Base-by-base conservation (phyloP, 257 asterid genomes). In the Perilla frutescens region DNA sequence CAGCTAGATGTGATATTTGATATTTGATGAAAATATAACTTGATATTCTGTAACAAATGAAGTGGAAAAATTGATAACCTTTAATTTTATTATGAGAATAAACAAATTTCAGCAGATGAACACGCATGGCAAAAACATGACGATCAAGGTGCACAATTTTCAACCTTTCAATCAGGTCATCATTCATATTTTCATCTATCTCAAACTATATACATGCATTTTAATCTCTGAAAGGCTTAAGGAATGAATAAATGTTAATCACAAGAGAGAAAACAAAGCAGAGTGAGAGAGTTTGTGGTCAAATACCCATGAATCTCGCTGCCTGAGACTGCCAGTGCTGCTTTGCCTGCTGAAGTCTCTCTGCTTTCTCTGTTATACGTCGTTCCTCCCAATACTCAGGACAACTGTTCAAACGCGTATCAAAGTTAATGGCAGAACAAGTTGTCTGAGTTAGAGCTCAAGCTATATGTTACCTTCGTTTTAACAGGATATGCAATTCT, bases 261-360 rank as follows among this genome's bases (percentile, higher is more conserved):
- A 67, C 47, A 37, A 67, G 13, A 13, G 11, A 15, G 5, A 1
- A 11, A 12, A 11, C 10, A 7, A 29, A 40, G 10, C 0, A 1
- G 60, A 44, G 56, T 11, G 76, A 44, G 6, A 9, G 39, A 20
- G 15, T 20, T 76, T 29, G 64, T 62, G 36, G 20, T 85, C 63
- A 93, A 39, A 88, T 60, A 3, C 99, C 99, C 72, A 78, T 76
- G 77, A 94, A 88, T 34, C 90, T 76, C 0, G 29, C 91, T 84
- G 78, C 93, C 80, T 88, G 92, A 37, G 83, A 76, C 66, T 94
- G 98, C 99, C 99, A 91, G 56, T 94, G 96, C 78, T 86, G 88
- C 93, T 90, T 94, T 1, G 91, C 83, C 70, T 86, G 96, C 75
- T 63, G 71, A 71, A 94, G 62, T 48, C 97, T 88, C 81, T 94